A percentile compares a stretch with the other conserved stretches of the same genome.
phyloP scores from a whole-genome alignment of 1,284 basidiomycete genomes.

The Ganoderma lingzhi region DNA sequence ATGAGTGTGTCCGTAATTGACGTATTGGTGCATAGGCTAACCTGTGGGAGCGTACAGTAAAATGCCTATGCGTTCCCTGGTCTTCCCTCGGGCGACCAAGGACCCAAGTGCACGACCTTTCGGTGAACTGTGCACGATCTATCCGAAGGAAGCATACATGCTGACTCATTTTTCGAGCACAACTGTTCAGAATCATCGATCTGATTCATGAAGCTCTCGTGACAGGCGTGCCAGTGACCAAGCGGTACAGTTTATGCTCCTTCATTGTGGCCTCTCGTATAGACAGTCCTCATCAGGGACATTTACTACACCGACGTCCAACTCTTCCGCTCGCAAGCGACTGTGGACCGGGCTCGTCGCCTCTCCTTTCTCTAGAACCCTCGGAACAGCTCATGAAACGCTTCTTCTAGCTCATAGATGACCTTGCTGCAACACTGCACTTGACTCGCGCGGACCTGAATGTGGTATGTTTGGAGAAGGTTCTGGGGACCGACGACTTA shows the following conservation, averaged over 20 bases:
- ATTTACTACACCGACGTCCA: conserved; percentile 86
- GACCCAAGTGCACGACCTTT: conserved; percentile 59
- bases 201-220: conserved; percentile 70
- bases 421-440: conserved; percentile 83
- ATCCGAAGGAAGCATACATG: background rate
- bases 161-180: conserved; percentile 52
- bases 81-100: conserved; percentile 48
- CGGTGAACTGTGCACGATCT: conserved; percentile 46
- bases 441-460: conserved; percentile 80
- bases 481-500: background rate
- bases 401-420: conserved; percentile 78
- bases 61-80: conserved; percentile 34
- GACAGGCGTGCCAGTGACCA: conserved; percentile 65
- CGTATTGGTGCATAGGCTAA: conserved; percentile 1
- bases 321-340: conserved; percentile 78
- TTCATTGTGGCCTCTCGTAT: background rate
- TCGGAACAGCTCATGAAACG: background rate
- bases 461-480: conserved; percentile 60
- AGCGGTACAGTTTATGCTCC: conserved; percentile 56
- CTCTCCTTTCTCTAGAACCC: background rate
- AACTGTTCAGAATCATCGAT: conserved; percentile 68
- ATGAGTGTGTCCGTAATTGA: conserved; percentile 34
- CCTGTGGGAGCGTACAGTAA: conserved; percentile 23
- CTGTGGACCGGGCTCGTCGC: conserved; percentile 73
- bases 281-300: conserved; percentile 60